Base-by-base conservation (phyloP, 345 rosid genomes). In the Hibiscus mutabilis region DNA sequence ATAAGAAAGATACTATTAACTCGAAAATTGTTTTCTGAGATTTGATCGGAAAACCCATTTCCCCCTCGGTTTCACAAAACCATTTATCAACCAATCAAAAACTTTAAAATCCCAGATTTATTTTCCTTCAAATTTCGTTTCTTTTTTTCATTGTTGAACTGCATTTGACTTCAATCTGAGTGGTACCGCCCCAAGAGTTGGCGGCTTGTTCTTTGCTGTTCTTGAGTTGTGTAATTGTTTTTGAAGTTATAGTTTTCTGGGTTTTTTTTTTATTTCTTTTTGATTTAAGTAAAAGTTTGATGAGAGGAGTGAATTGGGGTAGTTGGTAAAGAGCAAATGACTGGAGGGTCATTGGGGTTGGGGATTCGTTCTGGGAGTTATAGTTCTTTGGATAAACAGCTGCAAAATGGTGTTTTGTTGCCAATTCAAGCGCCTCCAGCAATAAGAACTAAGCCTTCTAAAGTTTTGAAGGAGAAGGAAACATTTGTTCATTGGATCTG, bases 391-490 rank as follows among this genome's bases (percentile, higher is more conserved):
- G 96, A 89, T 72, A 90, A 91, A 77, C 86, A 87, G 79, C 73
- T 77, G 52, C 88, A 79, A 52, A 81, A 84, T 78, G 86, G 83
- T 63, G 77, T 77, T 73, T 81, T 80, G 62, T 80, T 79, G 62
- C 95, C 87, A 6, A 66, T 84, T 51, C 89, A 84, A 57, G 65
- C 40, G 49, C 83, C 78, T 25, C 55, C 86, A 49, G 75, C 82
- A 15, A 60, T 74, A 46, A 87, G 96, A 52, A 76, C 68, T 31
- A 96, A 92, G 79, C 84, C 92, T 60, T 80, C 80, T 14, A 92
- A 92, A 88, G 82, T 89, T 96, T 80, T 84, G 53, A 96, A 89
- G 83, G 97, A 92, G 63, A 92, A 86, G 72, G 99, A 89, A 65
- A 85, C 87, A 16, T 46, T 91, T 76, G 70, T 85, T 73, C 89